These are phyloP conservation scores for Cudoniella acicularis DNA, from an alignment of 495 filamentous ascomycete genomes.

Conservation along the genomic window DNA sequence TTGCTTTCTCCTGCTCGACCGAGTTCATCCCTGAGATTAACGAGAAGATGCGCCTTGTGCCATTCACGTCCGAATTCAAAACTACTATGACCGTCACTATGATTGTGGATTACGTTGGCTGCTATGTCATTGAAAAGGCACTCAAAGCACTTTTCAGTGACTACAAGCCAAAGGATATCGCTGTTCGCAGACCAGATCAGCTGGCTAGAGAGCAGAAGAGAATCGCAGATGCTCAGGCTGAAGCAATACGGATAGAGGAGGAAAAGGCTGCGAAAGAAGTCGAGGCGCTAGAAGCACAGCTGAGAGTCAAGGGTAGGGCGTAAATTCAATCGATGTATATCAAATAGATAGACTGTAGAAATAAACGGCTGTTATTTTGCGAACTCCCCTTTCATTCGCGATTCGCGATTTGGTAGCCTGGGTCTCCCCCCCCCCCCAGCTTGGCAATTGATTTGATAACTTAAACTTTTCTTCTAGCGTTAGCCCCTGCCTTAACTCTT, in stretches of 20 bases:
- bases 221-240: constrained; percentile 39
- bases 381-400: no score
- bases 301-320: constrained; percentile 31
- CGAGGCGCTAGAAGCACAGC: constrained; percentile 45
- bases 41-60: constrained; percentile 85
- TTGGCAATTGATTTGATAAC: no score
- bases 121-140: constrained; percentile 84
- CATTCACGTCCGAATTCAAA: constrained; percentile 92
- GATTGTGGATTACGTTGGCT: constrained; percentile 83
- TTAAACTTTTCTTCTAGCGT: background rate
- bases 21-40: constrained; percentile 97
- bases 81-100: constrained; percentile 77
- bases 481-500: background rate
- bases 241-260: constrained; percentile 28
- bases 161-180: constrained; percentile 92
- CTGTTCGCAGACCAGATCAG: constrained; percentile 80
- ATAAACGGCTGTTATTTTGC: background rate
- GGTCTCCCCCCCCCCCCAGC: no score
- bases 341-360: background rate
- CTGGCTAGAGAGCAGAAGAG: constrained; percentile 66
- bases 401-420: no score
- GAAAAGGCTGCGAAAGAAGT: constrained; percentile 35
- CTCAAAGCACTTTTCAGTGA: constrained; percentile 88
- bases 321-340: background rate
- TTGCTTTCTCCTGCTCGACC: constrained; percentile 94